Percentiles rank a stretch among this genome's conserved stretches.
Conservation (phyloP, 164 flowering plant species). For the Kalanchoe fedtschenkoi region DNA sequence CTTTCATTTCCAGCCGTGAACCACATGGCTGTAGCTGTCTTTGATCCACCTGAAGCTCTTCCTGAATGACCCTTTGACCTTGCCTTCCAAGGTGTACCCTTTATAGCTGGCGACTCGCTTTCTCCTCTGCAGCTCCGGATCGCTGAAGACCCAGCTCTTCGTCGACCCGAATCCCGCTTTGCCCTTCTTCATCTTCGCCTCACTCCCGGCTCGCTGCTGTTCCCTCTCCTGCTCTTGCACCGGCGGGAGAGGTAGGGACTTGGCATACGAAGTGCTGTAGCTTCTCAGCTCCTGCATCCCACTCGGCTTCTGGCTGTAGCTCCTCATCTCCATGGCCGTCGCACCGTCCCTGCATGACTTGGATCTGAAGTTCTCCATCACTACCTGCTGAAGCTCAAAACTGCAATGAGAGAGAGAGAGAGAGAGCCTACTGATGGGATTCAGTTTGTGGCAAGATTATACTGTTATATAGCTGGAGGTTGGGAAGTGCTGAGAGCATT, state of each 20-base stretch:
- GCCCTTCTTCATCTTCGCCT: constrained; percentile 26
- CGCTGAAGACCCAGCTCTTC: constrained; percentile 24
- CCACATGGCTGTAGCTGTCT: constrained; percentile 26
- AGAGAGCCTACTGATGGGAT: too few relatives aligned
- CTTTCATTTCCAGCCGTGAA: constrained; percentile 48
- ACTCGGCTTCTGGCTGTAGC: constrained; percentile 13
- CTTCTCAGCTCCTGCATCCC: constrained; percentile 19
- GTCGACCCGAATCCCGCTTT: constrained; percentile 20
- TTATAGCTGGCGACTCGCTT: constrained; percentile 48
- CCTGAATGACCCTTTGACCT: constrained; percentile 34
- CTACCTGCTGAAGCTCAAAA: not conserved
- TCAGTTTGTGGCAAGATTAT: too few relatives aligned
- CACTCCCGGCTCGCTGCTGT: constrained; percentile 9
- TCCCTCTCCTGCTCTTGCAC: constrained; percentile 11
- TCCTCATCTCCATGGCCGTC: constrained; percentile 25
- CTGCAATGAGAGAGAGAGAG: not conserved
- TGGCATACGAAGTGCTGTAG: constrained; percentile 28
- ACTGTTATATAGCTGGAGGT: not conserved
- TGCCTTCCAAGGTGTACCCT: constrained; percentile 37
- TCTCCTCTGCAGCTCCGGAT: constrained; percentile 54
- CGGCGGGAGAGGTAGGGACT: constrained; percentile 3
- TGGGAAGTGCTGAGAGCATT: not conserved
- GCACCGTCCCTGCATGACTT: constrained; percentile 28
- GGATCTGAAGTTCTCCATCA: constrained; percentile 51
- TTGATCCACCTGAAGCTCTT: constrained; percentile 44